Evolutionary conservation across 441 rosid genomes (phyloP).

Genomic region (Codiaeum variegatum): DNA sequence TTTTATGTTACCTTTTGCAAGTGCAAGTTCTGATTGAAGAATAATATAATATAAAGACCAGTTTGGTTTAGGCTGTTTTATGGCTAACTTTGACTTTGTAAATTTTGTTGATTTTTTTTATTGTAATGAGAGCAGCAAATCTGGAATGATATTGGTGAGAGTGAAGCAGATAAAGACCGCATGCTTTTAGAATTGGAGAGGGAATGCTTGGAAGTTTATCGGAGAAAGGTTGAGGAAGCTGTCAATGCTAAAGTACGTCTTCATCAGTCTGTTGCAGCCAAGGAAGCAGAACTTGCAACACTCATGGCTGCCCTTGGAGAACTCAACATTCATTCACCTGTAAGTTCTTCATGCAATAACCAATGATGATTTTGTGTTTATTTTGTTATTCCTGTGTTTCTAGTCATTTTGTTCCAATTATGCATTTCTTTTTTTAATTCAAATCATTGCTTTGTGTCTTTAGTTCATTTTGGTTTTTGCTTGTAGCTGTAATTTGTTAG

Average conservation of each 20-base stretch:
- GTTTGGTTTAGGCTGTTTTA: not conserved
- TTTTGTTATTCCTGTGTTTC: not conserved
- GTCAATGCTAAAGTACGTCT: conserved; percentile 86
- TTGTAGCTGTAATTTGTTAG: not conserved
- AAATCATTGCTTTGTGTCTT: not conserved
- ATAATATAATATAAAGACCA: not conserved
- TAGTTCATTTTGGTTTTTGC: not conserved
- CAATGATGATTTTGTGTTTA: not conserved
- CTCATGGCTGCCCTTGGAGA: conserved; percentile 92
- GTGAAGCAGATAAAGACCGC: conserved; percentile 75
- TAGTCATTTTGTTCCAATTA: not conserved
- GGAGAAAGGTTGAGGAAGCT: conserved; percentile 93
- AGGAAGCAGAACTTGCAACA: conserved; percentile 96
- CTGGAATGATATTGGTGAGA: conserved; percentile 97
- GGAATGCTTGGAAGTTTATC: conserved; percentile 84
- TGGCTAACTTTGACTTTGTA: not conserved
- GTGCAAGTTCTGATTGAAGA: not conserved
- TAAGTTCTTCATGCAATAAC: conserved; percentile 16
- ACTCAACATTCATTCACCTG: conserved; percentile 64
- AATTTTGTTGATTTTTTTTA: not conserved
- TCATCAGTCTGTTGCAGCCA: conserved; percentile 87
- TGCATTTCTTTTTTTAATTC: not conserved
- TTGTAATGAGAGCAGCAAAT: conserved; percentile 64
- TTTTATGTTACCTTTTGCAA: not conserved
- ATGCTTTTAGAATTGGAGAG: conserved; percentile 83